Conservation (phyloP, 345 rosid species). For the Bruguiera sexangula region DNA sequence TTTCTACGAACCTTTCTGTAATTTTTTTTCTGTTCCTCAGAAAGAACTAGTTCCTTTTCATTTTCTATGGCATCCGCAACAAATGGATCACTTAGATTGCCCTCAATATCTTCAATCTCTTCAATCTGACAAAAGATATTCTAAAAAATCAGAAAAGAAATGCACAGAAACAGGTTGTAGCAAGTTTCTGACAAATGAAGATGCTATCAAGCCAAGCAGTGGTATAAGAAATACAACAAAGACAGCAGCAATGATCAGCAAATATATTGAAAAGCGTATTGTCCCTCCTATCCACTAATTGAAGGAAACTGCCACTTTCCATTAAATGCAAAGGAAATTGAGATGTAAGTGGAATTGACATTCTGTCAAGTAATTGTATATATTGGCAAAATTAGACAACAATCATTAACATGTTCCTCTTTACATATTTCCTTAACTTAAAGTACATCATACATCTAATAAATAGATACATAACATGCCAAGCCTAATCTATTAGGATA, state of each 20-base stretch:
- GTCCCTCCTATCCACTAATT: too few species aligned
- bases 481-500: too few species aligned
- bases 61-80: conserved; percentile 80
- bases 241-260: too few species aligned
- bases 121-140: conserved; percentile 58
- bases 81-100: conserved; percentile 58
- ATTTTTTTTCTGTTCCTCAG: conserved; percentile 73
- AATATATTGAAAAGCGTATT: too few species aligned
- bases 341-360: background rate
- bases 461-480: too few species aligned
- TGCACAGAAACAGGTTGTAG: background rate
- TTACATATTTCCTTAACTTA: too few species aligned
- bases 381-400: too few species aligned
- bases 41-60: conserved; percentile 68
- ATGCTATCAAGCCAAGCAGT: too few species aligned
- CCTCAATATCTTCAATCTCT: conserved; percentile 92
- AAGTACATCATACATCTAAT: too few species aligned
- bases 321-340: background rate
- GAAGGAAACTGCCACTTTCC: background rate
- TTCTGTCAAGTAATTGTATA: too few species aligned
- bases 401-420: too few species aligned
- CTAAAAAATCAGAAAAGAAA: conserved; percentile 12
- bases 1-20: conserved; percentile 65
- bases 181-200: conserved; percentile 3
- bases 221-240: too few species aligned